These are phyloP conservation scores for Polychytrium aggregatum DNA, from an alignment of 192 early-diverging fungal species.

Conservation along the genomic window DNA sequence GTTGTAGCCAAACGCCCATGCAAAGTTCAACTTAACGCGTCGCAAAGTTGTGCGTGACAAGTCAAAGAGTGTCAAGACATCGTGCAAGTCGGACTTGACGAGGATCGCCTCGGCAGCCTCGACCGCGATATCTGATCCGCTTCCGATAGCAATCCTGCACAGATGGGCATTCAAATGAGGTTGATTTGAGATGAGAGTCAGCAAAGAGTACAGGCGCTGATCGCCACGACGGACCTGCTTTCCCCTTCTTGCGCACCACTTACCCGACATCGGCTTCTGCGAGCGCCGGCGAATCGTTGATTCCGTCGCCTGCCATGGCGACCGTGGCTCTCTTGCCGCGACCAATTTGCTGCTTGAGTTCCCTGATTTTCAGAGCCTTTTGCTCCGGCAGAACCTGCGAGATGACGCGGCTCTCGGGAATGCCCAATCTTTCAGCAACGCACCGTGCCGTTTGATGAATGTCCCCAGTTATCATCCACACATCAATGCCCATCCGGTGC, in stretches of 20 bases:
- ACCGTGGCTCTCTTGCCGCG: slow-evolving; percentile 28
- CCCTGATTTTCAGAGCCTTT: slow-evolving; percentile 53
- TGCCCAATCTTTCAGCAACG: slow-evolving; percentile 54
- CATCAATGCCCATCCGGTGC: slow-evolving; percentile 39
- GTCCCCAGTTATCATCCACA: slow-evolving; percentile 77
- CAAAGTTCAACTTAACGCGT: slow-evolving; percentile 76
- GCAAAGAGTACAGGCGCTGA: background rate
- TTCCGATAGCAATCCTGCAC: slow-evolving; percentile 65
- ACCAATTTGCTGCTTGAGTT: slow-evolving; percentile 18
- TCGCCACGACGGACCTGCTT: background rate
- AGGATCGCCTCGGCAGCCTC: slow-evolving; percentile 80
- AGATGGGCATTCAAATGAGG: background rate
- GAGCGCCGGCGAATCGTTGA: slow-evolving; percentile 88
- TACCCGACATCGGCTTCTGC: slow-evolving; percentile 79
- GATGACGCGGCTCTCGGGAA: slow-evolving; percentile 35
- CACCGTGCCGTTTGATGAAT: slow-evolving; percentile 47
- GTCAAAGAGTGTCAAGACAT: slow-evolving; percentile 67
- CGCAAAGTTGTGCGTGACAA: slow-evolving; percentile 64
- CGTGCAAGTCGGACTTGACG: slow-evolving; percentile 62
- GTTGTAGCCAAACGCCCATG: slow-evolving; percentile 86
- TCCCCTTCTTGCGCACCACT: background rate
- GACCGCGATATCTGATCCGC: slow-evolving; percentile 81
- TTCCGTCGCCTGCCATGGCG: slow-evolving; percentile 91
- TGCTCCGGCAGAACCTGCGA: slow-evolving; percentile 61
- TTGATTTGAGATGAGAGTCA: background rate